Evolutionary conservation across 75 land plant genomes (phyloP), one percentile per base, ranked within the genome.

Genomic region (Pinus taeda): DNA sequence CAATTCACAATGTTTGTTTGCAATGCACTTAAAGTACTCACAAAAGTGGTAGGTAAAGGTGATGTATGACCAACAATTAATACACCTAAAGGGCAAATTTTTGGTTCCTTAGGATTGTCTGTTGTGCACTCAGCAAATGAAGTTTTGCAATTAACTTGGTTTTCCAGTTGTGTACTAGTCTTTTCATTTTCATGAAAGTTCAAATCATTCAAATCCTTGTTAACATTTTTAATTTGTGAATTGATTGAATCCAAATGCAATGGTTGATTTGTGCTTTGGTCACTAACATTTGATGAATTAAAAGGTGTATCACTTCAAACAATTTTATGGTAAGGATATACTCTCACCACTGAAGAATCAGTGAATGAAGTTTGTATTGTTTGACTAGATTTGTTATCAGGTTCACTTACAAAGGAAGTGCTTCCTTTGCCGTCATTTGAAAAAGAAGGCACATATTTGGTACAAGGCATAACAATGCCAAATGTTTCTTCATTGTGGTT

Each of bases 401-500:
- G 71, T 69, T 69, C 53, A 20, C 71, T 53, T 5, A 6, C 42
- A 37, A 39, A 37, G 53, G 71, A 42, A 69, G 61, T 58, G 81
- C 85, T 85, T 76, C 63, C 75, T 69, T 17, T 67, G 7, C 57
- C 57, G 57, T 74, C 57, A 71, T 81, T 82, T 39, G 73, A 57
- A 63, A 77, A 64, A 22, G 80, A 22, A 15, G 77, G 76, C 33
- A 56, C 49, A 45, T 14, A 53, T 59, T 56, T 60, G 61, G 81
- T 64, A 82, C 13, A 20, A 57, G 74, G 15, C 12, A 84, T 76
- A 59, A 1, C 36, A 29, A 71, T 80, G 21, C 92, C 98, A 86
- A 96, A 92, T 15, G 95, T 94, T 81, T 94, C 98, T 75, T 63
- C 74, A 79, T 90, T 92, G 42, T 24, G 75, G 42, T 74, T 66